Evolutionary conservation across 768 basidiomycete species (phyloP).

Genomic region (Porpolomopsis calyptriformis): DNA sequence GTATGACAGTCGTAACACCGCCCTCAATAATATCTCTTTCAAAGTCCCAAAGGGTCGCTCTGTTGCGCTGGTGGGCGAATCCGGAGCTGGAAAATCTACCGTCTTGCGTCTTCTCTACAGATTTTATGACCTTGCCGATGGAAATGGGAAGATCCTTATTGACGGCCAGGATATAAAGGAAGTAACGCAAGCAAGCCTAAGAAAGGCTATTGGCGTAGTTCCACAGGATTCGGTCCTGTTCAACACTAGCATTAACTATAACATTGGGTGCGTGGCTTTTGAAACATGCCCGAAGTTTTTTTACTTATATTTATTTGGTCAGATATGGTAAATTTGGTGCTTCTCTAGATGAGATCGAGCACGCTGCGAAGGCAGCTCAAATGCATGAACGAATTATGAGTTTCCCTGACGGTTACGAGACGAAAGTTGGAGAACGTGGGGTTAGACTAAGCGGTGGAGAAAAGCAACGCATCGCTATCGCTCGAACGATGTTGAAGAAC

Average conservation of each 20-base stretch:
- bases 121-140: conserved; percentile 81
- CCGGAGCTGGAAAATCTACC: conserved; percentile 75
- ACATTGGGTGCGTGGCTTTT: conserved; percentile 45
- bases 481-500: conserved; percentile 77
- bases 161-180: conserved; percentile 83
- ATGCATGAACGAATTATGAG: conserved; percentile 78
- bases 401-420: conserved; percentile 82
- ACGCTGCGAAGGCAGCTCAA: conserved; percentile 71
- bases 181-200: conserved; percentile 70
- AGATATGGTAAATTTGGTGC: conserved; percentile 74
- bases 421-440: conserved; percentile 84
- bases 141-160: conserved; percentile 69
- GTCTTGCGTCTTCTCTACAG: conserved; percentile 81
- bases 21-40: conserved; percentile 74
- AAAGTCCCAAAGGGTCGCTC: conserved; percentile 77
- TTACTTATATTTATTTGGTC: conserved; percentile 4
- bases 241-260: conserved; percentile 61
- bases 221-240: conserved; percentile 77
- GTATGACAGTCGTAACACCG: conserved; percentile 63
- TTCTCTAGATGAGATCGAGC: conserved; percentile 61
- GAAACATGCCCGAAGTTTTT: neutral
- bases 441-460: conserved; percentile 80
- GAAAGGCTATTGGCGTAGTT: conserved; percentile 80
- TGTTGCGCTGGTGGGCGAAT: conserved; percentile 83
- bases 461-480: conserved; percentile 84